Base-by-base conservation (phyloP, 176 grass and related monocot species). In the Miscanthus lutarioriparius region DNA sequence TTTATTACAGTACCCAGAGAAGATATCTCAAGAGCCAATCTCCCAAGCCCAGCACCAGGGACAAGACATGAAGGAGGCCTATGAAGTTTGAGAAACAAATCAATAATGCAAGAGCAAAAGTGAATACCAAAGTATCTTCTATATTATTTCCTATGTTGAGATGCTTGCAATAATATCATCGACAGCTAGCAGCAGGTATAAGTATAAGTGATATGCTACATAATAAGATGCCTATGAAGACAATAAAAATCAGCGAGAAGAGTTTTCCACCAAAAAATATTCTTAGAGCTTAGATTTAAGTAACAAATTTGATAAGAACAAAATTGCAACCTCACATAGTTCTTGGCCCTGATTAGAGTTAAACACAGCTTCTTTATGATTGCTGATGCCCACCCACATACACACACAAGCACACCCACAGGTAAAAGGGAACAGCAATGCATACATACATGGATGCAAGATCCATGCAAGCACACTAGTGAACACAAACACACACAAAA, bases 61-160 rank as follows among this genome's bases (percentile, higher is more conserved):
- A 99, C 93, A 88, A 99, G 92, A 86, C 96, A 96, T 87, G 85
- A 91, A 88, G 91, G 93, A 71, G 88, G 91, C 78, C 96, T 99
- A 82, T 68, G 70, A 81, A 92, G 44, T 87, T 83, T 40, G 81
- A 66, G n/a, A 84, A 82, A 80, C 65, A 83, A 41, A 64, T 64
- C 32, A 76, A 48, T 65, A 45, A 64, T 19, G 23, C 26, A 78
- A 51, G 32, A 74, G 37, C 35, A 72, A 11, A 35, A 71, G 7
- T 67, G n/a, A 68, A 91, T 75, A 63, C 2, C 2, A 11, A 75
- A 84, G 61, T 47, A 86, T 48, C 22, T 49, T 80, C n/a, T 62
- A 22, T 76, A 30, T 64, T 66, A 40, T 82, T 77, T 78, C 11
- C 77, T 47, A 86, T 45, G 43, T 73, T 43, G 32, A 80, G 66